Percentiles rank a stretch among this genome's conserved stretches.
Conservation (phyloP, 2,329 filamentous ascomycete genomes). For the Samsoniella hepiali region DNA sequence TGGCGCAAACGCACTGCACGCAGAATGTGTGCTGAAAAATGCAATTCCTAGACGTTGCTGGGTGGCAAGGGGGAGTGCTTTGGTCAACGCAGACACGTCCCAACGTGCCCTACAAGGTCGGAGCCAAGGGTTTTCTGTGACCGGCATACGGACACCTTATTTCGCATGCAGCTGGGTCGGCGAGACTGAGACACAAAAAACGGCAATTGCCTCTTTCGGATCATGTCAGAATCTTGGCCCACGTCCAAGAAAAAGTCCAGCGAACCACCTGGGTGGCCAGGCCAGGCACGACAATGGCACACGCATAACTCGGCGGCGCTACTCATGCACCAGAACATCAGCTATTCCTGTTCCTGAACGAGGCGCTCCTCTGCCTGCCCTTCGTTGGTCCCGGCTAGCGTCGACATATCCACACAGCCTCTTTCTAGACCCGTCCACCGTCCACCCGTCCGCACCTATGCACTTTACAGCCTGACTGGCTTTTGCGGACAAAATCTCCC, state of each 20-base stretch:
- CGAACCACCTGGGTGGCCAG: not conserved
- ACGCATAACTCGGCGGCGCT: not conserved
- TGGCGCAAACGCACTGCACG: not conserved
- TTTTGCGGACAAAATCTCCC: not conserved
- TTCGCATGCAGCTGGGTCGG: not conserved
- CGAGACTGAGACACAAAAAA: not conserved
- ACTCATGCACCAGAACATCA: conserved; percentile 9
- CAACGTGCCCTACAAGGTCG: not conserved
- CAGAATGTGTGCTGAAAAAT: not conserved
- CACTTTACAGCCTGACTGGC: not conserved
- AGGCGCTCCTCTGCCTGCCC: conserved; percentile 1
- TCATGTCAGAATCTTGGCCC: not conserved
- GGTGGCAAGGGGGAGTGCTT: not conserved
- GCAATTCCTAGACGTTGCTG: not conserved
- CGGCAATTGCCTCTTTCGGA: conserved; percentile 12
- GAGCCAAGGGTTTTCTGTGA: not conserved
- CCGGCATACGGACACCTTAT: not conserved
- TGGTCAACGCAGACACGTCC: not conserved
- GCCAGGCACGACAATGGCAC: not conserved
- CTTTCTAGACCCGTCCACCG: conserved; percentile 7
- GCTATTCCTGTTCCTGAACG: conserved; percentile 19
- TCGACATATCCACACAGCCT: conserved; percentile 13
- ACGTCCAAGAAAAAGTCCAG: not conserved
- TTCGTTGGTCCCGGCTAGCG: not conserved
- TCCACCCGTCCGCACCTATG: not conserved